A percentile compares a stretch with the other conserved stretches of the same genome.
Evolutionary conservation across 129 eudicot genomes (phyloP).

Genomic region (Ambrosia artemisiifolia): DNA sequence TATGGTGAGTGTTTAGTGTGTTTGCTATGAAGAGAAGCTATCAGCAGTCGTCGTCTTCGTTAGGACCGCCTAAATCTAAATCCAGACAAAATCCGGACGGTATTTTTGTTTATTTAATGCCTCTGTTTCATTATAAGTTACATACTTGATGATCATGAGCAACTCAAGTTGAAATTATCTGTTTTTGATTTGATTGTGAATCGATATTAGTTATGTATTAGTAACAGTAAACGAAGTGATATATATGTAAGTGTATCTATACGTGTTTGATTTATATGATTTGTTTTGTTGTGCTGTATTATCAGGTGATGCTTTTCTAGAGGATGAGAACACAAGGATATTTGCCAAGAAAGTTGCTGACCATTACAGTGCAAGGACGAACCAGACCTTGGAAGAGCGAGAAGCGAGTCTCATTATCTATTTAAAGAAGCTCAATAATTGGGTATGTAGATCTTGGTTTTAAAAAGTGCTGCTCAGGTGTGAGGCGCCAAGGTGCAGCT

Average conservation of each 20-base stretch:
- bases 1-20: background rate
- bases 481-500: too few species aligned
- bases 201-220: background rate
- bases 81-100: conserved; percentile 60
- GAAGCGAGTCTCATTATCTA: conserved; percentile 98
- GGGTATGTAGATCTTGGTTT: too few species aligned
- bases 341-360: conserved; percentile 89
- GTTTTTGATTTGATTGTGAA: background rate
- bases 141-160: conserved; percentile 2
- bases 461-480: too few species aligned
- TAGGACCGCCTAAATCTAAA: conserved; percentile 77
- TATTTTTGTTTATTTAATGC: conserved; percentile 9
- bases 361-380: conserved; percentile 97
- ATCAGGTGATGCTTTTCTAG: conserved; percentile 66
- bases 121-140: background rate
- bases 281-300: too few species aligned
- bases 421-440: conserved; percentile 93
- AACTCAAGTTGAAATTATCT: background rate
- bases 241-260: too few species aligned
- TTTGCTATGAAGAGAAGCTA: conserved; percentile 67
- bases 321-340: conserved; percentile 72
- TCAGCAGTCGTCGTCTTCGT: conserved; percentile 64
- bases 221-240: background rate
- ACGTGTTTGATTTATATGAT: background rate
- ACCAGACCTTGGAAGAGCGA: conserved; percentile 92